phyloP scores from a whole-genome alignment of 73 alveolate genomes.

The Symbiodinium natans region DNA sequence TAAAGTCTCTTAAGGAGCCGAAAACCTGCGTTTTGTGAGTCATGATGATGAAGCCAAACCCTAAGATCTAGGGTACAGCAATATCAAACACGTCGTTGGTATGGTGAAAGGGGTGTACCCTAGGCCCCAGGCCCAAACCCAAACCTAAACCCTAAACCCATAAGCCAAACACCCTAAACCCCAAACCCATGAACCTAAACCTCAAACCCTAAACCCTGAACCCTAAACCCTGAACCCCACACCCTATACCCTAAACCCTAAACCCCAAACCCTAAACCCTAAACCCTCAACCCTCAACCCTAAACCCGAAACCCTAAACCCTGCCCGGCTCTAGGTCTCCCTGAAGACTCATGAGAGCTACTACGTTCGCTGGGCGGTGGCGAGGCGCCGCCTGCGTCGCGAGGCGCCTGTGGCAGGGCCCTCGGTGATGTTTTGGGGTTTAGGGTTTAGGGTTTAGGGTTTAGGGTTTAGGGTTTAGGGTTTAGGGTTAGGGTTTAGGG shows the following conservation, averaged over 20 bases:
- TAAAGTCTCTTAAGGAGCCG: no score
- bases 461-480: neutral
- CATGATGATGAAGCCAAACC: no score
- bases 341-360: slow-evolving; percentile 36
- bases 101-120: neutral
- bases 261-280: no score
- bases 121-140: neutral
- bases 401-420: slow-evolving; percentile 28
- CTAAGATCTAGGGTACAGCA: no score
- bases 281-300: no score
- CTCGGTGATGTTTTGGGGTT: neutral
- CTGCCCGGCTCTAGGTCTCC: neutral
- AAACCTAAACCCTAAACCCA: no score
- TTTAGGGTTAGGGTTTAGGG: neutral
- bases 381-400: neutral
- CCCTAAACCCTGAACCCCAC: neutral
- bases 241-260: neutral
- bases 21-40: no score
- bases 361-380: slow-evolving; percentile 68
- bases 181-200: neutral
- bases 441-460: no score
- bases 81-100: no score
- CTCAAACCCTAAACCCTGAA: no score
- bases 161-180: neutral
- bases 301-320: neutral